These are phyloP conservation scores for Leucosporidium scottii DNA, from an alignment of 768 basidiomycete genomes.

Conservation along the genomic window DNA sequence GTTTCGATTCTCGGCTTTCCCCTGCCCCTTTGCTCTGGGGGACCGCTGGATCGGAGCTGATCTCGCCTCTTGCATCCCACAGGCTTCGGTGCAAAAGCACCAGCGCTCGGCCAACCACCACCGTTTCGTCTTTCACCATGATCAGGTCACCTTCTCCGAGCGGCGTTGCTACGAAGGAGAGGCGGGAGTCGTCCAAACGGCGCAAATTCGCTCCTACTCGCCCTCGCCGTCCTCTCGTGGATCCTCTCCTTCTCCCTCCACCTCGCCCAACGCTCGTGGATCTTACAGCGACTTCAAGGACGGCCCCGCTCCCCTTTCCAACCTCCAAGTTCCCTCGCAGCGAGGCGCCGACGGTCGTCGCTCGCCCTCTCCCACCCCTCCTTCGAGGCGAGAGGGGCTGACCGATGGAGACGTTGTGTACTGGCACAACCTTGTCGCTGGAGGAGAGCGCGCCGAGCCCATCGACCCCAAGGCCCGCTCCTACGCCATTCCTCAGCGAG, in stretches of 20 bases:
- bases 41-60: too few relatives aligned
- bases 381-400: neutral
- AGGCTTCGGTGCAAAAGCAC: constrained; percentile 41
- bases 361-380: neutral
- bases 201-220: neutral
- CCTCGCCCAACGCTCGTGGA: neutral
- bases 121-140: constrained; percentile 70
- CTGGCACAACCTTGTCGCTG: constrained; percentile 33
- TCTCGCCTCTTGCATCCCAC: neutral
- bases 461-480: constrained; percentile 22
- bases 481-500: neutral
- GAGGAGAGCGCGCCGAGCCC: constrained; percentile 27
- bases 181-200: constrained; percentile 13
- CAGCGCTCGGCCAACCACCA: constrained; percentile 69
- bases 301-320: neutral
- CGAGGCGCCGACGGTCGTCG: neutral
- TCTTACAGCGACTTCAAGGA: constrained; percentile 9
- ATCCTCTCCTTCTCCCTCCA: neutral
- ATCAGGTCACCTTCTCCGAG: constrained; percentile 31
- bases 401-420: constrained; percentile 31
- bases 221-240: constrained; percentile 3
- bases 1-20: constrained; percentile 2
- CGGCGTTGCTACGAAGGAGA: constrained; percentile 26
- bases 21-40: too few relatives aligned
- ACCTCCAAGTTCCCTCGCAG: too few relatives aligned